Conservation (phyloP, 1,139 yeast species). For the Pichia sp. region DNA sequence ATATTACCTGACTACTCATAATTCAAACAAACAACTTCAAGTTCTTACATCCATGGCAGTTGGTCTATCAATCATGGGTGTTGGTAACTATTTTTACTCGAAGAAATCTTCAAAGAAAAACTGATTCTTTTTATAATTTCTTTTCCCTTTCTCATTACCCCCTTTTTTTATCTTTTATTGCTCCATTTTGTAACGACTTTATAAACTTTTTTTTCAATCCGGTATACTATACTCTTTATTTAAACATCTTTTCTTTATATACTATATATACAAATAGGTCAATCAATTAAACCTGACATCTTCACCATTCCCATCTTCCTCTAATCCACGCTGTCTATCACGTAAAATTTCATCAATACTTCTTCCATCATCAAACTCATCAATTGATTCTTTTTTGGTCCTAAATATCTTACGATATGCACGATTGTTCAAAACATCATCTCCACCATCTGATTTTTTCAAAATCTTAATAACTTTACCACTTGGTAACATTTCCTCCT, state of each 20-base stretch:
- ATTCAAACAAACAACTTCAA: slow-evolving; percentile 4
- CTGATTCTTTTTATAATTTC: background rate
- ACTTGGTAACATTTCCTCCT: slow-evolving; percentile 60
- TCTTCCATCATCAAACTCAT: slow-evolving; percentile 35
- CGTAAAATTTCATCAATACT: slow-evolving; percentile 58
- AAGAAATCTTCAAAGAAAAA: slow-evolving; percentile 9
- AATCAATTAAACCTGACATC: no score
- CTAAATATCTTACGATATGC: slow-evolving; percentile 21
- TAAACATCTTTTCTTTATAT: no score
- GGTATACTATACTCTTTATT: no score
- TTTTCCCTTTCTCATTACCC: no score
- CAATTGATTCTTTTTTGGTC: background rate
- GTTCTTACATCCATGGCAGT: slow-evolving; percentile 8
- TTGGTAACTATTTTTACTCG: slow-evolving; percentile 15
- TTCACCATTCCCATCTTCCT: no score
- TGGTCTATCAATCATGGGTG: slow-evolving; percentile 11
- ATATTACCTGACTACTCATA: background rate
- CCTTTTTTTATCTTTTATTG: background rate
- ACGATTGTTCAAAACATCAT: slow-evolving; percentile 21
- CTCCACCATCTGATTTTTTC: slow-evolving; percentile 25
- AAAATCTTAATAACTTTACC: slow-evolving; percentile 50
- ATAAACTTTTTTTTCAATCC: no score
- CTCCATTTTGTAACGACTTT: no score
- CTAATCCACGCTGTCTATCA: slow-evolving; percentile 35
- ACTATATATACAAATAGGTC: no score